Conservation (phyloP, 495 filamentous ascomycete genomes). For the Penicillium riverlandense region DNA sequence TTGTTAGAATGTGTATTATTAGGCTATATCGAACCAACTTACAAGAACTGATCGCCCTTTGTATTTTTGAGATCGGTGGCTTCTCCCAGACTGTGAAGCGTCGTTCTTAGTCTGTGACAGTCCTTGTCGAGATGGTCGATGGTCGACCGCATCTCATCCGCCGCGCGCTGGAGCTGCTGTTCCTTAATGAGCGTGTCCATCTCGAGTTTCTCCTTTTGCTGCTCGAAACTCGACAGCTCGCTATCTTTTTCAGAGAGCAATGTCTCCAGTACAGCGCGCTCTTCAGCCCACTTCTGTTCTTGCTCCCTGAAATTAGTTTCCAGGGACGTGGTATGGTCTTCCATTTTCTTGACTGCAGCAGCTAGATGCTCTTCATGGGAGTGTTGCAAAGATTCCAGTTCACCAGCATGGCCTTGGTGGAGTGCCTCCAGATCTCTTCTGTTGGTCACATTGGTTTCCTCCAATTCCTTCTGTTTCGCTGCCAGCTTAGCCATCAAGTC, state of each 20-base stretch:
- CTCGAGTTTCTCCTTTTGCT: constrained; percentile 44
- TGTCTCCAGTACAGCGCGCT: constrained; percentile 26
- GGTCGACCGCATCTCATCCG: constrained; percentile 43
- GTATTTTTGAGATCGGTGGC: constrained; percentile 51
- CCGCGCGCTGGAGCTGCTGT: constrained; percentile 38
- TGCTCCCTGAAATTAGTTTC: constrained; percentile 28
- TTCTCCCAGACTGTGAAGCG: constrained; percentile 51
- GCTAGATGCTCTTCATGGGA: constrained; percentile 22
- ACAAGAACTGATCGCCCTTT: constrained; percentile 57
- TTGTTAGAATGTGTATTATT: constrained; percentile 12
- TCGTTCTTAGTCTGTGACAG: constrained; percentile 50
- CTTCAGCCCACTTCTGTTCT: constrained; percentile 29
- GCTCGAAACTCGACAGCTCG: constrained; percentile 29
- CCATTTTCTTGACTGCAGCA: constrained; percentile 21
- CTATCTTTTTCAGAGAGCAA: constrained; percentile 32
- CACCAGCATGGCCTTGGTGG: constrained; percentile 17
- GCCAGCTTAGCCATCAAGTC: constrained; percentile 13
- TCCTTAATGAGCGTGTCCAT: too few relatives aligned
- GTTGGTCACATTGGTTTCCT: constrained; percentile 17
- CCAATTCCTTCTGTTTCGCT: constrained; percentile 19
- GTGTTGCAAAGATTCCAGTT: constrained; percentile 18
- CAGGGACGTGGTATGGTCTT: constrained; percentile 31
- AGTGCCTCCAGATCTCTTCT: constrained; percentile 11
- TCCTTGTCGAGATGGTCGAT: constrained; percentile 47
- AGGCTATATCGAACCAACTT: constrained; percentile 36